These are phyloP conservation scores for Pistacia integerrima DNA, from an alignment of 345 rosid genomes.

Conservation along the genomic window DNA sequence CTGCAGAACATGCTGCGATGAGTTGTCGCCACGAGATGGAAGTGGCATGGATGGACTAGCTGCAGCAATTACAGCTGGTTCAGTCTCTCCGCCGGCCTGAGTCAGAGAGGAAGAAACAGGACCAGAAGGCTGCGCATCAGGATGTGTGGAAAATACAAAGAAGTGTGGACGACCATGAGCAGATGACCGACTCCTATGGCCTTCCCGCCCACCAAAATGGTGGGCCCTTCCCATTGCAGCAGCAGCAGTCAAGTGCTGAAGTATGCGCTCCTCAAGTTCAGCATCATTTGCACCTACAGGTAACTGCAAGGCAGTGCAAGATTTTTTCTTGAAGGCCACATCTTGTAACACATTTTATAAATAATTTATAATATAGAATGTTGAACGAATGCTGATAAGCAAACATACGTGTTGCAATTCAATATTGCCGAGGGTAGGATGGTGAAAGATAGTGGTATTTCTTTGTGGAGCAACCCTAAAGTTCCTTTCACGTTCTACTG, in stretches of 20 bases:
- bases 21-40: slow-evolving; percentile 31
- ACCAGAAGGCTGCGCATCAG: slow-evolving; percentile 34
- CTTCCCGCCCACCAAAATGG: slow-evolving; percentile 55
- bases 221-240: slow-evolving; percentile 67
- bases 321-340: background rate
- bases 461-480: slow-evolving; percentile 48
- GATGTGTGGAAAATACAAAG: slow-evolving; percentile 55
- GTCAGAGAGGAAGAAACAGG: slow-evolving; percentile 33
- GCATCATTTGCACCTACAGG: slow-evolving; percentile 64
- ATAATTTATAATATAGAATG: background rate
- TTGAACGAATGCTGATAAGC: background rate
- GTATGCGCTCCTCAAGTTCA: slow-evolving; percentile 76
- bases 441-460: slow-evolving; percentile 61
- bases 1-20: slow-evolving; percentile 26
- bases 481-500: slow-evolving; percentile 64
- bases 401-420: slow-evolving; percentile 67
- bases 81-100: slow-evolving; percentile 37
- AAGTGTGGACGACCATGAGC: slow-evolving; percentile 58
- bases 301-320: slow-evolving; percentile 39
- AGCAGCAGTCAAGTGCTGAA: slow-evolving; percentile 76
- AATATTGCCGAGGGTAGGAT: slow-evolving; percentile 66
- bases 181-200: slow-evolving; percentile 50
- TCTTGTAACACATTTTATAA: background rate
- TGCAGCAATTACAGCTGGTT: slow-evolving; percentile 33
- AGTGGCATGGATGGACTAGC: slow-evolving; percentile 36